Conservation (phyloP, 345 rosid species). For the Brassica cretica region DNA sequence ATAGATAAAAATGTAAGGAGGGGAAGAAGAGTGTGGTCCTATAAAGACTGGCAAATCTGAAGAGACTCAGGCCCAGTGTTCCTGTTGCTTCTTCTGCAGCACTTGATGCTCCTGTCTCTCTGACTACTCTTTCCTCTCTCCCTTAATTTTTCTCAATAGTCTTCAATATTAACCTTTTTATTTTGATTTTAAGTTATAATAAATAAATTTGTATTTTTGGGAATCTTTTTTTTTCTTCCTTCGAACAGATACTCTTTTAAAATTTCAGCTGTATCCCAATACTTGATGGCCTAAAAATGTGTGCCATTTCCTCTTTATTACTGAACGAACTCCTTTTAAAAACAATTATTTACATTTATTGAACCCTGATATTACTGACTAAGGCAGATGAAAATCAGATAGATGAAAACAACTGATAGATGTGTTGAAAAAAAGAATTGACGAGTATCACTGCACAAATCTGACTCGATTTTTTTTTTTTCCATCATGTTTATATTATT, state of each 20-base stretch:
- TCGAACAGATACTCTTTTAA: conserved; percentile 20
- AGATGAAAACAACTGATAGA: conserved; percentile 25
- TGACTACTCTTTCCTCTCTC: conserved; percentile 38
- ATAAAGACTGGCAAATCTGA: conserved; percentile 43
- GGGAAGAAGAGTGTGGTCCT: conserved; percentile 37
- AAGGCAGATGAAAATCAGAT: conserved; percentile 23
- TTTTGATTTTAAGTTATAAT: not conserved
- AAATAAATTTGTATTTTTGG: conserved; percentile 10
- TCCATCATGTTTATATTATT: no score
- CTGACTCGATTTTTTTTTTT: conserved; percentile 28
- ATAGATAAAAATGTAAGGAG: conserved; percentile 23
- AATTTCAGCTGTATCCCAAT: conserved; percentile 41
- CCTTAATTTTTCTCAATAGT: conserved; percentile 6
- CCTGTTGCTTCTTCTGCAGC: conserved; percentile 49
- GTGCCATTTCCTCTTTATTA: conserved; percentile 34
- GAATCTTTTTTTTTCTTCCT: conserved; percentile 9
- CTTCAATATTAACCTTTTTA: not conserved
- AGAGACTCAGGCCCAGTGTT: conserved; percentile 41
- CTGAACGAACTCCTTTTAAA: conserved; percentile 4
- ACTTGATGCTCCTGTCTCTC: conserved; percentile 48
- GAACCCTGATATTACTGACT: conserved; percentile 23
- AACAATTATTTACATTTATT: conserved; percentile 13
- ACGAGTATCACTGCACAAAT: conserved; percentile 33
- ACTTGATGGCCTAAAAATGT: conserved; percentile 39
- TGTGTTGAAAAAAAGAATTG: not conserved